Percentiles rank a stretch among this genome's conserved stretches.
phyloP scores from a whole-genome alignment of 2,329 filamentous ascomycete species.

The Colletotrichum lentis region DNA sequence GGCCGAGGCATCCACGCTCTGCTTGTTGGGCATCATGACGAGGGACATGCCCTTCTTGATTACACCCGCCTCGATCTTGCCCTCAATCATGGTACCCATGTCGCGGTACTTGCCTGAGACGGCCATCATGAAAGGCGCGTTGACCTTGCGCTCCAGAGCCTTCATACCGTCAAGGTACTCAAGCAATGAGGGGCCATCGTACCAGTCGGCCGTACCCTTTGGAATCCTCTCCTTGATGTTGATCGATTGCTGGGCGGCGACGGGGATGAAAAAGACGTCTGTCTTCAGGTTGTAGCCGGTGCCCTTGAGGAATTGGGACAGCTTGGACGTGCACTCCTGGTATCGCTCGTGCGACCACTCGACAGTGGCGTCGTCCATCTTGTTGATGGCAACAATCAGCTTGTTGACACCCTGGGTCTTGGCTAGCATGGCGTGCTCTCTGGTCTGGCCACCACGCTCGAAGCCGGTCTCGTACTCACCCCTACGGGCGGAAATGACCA shows the following conservation, averaged over 20 bases:
- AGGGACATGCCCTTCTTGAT: conserved; percentile 88
- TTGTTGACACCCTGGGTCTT: conserved; percentile 99
- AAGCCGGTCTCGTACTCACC: conserved; percentile 99
- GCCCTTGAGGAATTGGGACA: conserved; percentile 85
- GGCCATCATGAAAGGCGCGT: conserved; percentile 99
- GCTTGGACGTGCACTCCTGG: conserved; percentile 91
- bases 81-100: conserved; percentile 96
- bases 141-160: conserved; percentile 91
- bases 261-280: conserved; percentile 94
- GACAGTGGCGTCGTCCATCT: conserved; percentile 98
- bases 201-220: conserved; percentile 80
- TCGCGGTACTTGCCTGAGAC: conserved; percentile 96
- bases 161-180: conserved; percentile 96
- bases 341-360: conserved; percentile 94
- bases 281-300: conserved; percentile 95
- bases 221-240: conserved; percentile 91
- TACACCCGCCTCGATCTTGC: conserved; percentile 94
- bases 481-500: conserved; percentile 96
- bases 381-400: conserved; percentile 93
- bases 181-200: conserved; percentile 86
- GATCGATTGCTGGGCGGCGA: conserved; percentile 85
- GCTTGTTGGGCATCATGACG: conserved; percentile 95
- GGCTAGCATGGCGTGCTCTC: conserved; percentile 96
- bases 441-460: conserved; percentile 93
- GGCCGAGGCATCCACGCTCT: conserved; percentile 80